These are phyloP conservation scores for Mycotypha africana DNA, from an alignment of 371 early-diverging fungal genomes.

Conservation along the genomic window DNA sequence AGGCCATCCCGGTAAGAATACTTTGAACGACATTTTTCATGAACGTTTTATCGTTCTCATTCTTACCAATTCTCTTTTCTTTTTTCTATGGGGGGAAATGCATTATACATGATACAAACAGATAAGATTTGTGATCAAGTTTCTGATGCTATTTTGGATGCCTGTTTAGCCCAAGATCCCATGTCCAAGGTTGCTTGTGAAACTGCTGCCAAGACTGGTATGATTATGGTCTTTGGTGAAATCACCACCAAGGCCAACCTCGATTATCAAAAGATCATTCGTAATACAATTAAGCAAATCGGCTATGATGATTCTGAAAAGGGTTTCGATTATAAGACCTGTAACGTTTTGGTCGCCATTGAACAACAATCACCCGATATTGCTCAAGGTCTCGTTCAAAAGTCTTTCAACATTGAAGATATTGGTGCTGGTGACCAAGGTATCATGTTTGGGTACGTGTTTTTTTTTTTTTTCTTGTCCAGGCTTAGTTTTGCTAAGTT, in stretches of 20 bases:
- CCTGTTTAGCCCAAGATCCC: slow-evolving; percentile 93
- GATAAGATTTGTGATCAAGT: slow-evolving; percentile 99
- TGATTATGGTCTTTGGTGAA: slow-evolving; percentile 99
- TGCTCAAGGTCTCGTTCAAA: slow-evolving; percentile 91
- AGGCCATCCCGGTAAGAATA: slow-evolving; percentile 93
- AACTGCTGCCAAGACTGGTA: slow-evolving; percentile 98
- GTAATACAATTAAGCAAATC: slow-evolving; percentile 95
- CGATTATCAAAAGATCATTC: slow-evolving; percentile 98
- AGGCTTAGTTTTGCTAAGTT: no score
- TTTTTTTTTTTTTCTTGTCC: no score
- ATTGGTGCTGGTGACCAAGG: slow-evolving; percentile 99
- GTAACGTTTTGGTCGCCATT: slow-evolving; percentile 97
- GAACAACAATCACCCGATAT: slow-evolving; percentile 99
- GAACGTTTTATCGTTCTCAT: no score
- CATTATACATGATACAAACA: slow-evolving; percentile 11
- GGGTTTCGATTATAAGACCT: slow-evolving; percentile 99
- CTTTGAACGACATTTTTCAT: no score
- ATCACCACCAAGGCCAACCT: slow-evolving; percentile 96
- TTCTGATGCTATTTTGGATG: slow-evolving; percentile 98
- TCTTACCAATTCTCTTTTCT: not conserved
- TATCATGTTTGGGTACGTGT: no score
- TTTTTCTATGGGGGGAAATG: not conserved
- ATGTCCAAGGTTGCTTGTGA: slow-evolving; percentile 99
- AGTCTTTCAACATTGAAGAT: slow-evolving; percentile 87
- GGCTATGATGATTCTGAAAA: slow-evolving; percentile 97